These are phyloP conservation scores for Saitozyma sp. DNA, from an alignment of 768 basidiomycete species.

Conservation along the genomic window DNA sequence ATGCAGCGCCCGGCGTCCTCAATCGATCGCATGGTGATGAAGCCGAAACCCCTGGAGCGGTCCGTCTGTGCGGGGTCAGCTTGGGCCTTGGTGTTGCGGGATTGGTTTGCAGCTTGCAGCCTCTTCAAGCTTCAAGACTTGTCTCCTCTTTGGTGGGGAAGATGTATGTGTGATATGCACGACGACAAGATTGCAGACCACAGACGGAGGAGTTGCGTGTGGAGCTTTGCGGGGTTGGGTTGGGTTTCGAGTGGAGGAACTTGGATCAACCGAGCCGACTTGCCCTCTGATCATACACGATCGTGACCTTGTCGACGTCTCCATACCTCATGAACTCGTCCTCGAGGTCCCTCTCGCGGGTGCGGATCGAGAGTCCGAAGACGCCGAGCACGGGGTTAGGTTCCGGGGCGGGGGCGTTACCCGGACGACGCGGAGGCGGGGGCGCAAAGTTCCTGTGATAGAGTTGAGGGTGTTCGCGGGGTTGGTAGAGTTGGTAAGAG, in stretches of 20 bases:
- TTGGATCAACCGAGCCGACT: conserved; percentile 50
- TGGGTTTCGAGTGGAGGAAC: no score
- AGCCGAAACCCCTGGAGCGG: conserved; percentile 95
- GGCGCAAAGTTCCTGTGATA: conserved; percentile 1
- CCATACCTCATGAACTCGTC: conserved; percentile 90
- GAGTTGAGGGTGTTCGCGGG: not conserved
- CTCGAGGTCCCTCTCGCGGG: conserved; percentile 87
- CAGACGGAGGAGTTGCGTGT: not conserved
- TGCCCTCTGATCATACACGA: conserved; percentile 95
- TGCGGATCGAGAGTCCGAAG: conserved; percentile 97
- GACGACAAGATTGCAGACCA: no score
- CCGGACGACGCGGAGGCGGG: conserved; percentile 8
- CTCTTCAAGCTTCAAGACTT: no score
- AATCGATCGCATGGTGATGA: conserved; percentile 87
- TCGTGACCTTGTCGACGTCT: conserved; percentile 88
- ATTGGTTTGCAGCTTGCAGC: not conserved
- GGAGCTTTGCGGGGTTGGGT: not conserved
- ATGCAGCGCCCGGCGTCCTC: conserved; percentile 88
- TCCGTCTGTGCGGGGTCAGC: conserved; percentile 63
- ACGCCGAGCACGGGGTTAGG: conserved; percentile 89
- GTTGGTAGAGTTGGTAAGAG: not conserved
- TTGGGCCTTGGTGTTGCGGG: not conserved
- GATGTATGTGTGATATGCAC: no score
- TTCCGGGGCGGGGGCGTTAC: conserved; percentile 43
- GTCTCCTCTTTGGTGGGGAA: no score